These are phyloP conservation scores for Suillus paluster DNA, from an alignment of 768 basidiomycete species.

Conservation along the genomic window DNA sequence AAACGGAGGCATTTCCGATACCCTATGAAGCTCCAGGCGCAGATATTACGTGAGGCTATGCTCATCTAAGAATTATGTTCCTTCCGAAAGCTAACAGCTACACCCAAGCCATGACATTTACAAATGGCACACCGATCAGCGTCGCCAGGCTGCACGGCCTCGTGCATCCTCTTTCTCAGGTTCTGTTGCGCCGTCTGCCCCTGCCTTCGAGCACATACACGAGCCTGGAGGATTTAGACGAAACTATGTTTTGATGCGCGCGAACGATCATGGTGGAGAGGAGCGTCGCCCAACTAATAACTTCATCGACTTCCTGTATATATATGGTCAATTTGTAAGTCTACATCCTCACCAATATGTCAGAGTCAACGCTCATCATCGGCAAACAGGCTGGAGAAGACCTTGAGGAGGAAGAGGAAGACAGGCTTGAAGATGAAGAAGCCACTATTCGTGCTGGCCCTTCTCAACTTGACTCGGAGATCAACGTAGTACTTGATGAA, in stretches of 20 bases:
- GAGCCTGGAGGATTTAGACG: conserved; percentile 95
- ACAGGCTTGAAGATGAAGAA: conserved; percentile 63
- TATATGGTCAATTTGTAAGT: conserved; percentile 96
- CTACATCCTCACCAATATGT: background rate
- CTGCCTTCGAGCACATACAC: conserved; percentile 90
- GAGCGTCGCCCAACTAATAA: conserved; percentile 74
- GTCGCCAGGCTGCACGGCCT: conserved; percentile 59
- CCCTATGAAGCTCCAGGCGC: conserved; percentile 87
- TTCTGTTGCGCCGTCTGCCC: conserved; percentile 56
- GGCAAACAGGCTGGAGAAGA: conserved; percentile 82
- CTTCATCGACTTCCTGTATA: conserved; percentile 92
- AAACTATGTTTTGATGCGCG: conserved; percentile 79
- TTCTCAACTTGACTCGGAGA: conserved; percentile 4
- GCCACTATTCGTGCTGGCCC: conserved; percentile 33
- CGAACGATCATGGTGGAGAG: conserved; percentile 65
- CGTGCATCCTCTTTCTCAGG: conserved; percentile 76
- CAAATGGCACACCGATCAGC: conserved; percentile 88
- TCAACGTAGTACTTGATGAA: conserved; percentile 42
- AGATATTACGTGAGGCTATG: conserved; percentile 80
- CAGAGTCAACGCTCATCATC: conserved; percentile 16
- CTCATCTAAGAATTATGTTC: conserved; percentile 7
- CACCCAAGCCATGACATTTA: conserved; percentile 83
- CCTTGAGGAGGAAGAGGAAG: conserved; percentile 85
- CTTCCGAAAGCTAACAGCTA: conserved; percentile 18
- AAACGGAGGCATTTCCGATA: conserved; percentile 80